Evolutionary conservation across 1,284 basidiomycete genomes (phyloP).

Genomic region (Retiboletus flavoniger): DNA sequence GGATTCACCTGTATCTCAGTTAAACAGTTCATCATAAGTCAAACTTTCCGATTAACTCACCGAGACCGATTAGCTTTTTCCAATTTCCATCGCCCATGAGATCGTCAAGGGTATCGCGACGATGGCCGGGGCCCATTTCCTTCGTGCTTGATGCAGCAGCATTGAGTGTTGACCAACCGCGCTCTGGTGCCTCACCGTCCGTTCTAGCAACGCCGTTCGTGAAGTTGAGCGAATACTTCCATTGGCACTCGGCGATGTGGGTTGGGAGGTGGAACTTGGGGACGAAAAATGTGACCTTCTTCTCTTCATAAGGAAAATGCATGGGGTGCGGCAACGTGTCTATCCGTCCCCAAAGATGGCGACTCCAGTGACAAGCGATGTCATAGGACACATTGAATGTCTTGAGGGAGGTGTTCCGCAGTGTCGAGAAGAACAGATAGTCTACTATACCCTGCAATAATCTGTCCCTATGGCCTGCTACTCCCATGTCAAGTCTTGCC

Average conservation of each 20-base stretch:
- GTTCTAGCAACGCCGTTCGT: neutral
- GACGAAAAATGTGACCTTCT: neutral
- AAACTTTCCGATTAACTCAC: neutral
- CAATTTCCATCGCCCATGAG: neutral
- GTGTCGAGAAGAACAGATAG: neutral
- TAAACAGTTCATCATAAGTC: neutral
- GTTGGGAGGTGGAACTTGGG: neutral
- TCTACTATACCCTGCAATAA: neutral
- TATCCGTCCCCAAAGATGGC: neutral
- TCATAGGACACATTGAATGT: neutral
- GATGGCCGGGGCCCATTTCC: neutral
- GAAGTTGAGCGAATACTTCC: neutral
- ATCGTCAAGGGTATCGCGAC: neutral
- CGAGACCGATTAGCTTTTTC: neutral
- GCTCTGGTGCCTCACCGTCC: neutral
- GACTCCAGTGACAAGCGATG: neutral
- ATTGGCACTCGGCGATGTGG: neutral
- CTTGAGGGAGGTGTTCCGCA: neutral
- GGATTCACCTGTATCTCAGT: neutral
- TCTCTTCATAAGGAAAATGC: neutral
- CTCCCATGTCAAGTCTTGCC: too few relatives aligned
- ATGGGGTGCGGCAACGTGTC: neutral
- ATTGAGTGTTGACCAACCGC: neutral
- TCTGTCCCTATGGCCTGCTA: neutral
- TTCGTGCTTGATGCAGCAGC: neutral